A percentile compares a stretch with the other conserved stretches of the same genome.
phyloP scores from a whole-genome alignment of 768 basidiomycete species.

The Rhodocollybia butyracea region DNA sequence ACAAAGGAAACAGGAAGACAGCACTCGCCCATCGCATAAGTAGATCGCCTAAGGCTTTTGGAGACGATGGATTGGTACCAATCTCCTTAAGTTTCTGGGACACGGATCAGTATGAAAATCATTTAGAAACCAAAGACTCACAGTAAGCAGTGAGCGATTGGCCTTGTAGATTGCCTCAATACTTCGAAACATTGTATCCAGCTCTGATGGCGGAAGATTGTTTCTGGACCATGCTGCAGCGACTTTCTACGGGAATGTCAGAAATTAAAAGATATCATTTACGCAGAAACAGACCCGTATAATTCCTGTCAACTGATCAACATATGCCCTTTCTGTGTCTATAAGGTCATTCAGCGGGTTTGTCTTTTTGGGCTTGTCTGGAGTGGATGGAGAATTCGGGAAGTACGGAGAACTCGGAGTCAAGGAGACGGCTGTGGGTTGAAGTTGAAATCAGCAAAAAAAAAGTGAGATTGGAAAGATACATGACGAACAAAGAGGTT shows the following conservation, averaged over 20 bases:
- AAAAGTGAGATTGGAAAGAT: background rate
- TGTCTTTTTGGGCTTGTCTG: slow-evolving; percentile 52
- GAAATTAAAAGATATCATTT: background rate
- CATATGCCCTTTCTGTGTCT: slow-evolving; percentile 90
- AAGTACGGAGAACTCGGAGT: slow-evolving; percentile 34
- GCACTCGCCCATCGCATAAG: slow-evolving; percentile 92
- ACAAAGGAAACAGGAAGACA: background rate
- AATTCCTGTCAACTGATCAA: slow-evolving; percentile 84
- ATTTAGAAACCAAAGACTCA: too few species aligned
- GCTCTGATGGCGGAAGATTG: slow-evolving; percentile 88
- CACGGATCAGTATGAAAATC: too few species aligned
- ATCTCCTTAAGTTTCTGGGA: slow-evolving; percentile 94
- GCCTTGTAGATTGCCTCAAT: slow-evolving; percentile 92
- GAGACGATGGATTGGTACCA: slow-evolving; percentile 86
- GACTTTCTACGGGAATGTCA: slow-evolving; percentile 63
- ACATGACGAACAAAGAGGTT: background rate
- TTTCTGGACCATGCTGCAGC: slow-evolving; percentile 97
- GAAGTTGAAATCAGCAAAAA: background rate
- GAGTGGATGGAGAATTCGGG: slow-evolving; percentile 28
- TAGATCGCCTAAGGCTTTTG: slow-evolving; percentile 91
- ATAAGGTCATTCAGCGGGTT: slow-evolving; percentile 92
- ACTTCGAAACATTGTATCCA: slow-evolving; percentile 93
- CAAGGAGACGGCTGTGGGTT: slow-evolving; percentile 23
- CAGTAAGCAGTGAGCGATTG: slow-evolving; percentile 76
- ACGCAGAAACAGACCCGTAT: slow-evolving; percentile 71